Conservation (phyloP, 495 filamentous ascomycete genomes). For the Pyronema domesticum region DNA sequence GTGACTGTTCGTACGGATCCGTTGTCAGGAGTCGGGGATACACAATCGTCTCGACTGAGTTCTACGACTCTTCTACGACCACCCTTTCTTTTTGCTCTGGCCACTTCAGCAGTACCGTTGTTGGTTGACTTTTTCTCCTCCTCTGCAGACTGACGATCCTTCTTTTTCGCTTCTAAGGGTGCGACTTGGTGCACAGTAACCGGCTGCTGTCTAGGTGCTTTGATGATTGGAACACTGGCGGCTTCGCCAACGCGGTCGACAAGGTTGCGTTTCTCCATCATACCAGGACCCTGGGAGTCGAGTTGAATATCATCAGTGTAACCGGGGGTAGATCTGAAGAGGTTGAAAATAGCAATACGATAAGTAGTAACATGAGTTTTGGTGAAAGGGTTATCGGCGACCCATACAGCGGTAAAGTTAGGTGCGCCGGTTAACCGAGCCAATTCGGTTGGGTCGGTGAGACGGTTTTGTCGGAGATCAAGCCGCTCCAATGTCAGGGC, state of each 20-base stretch:
- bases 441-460: slow-evolving; percentile 78
- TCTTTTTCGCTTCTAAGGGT: slow-evolving; percentile 36
- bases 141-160: slow-evolving; percentile 28
- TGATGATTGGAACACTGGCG: slow-evolving; percentile 56
- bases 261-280: slow-evolving; percentile 65
- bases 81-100: slow-evolving; percentile 34
- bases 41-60: slow-evolving; percentile 20
- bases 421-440: slow-evolving; percentile 79
- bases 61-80: slow-evolving; percentile 55
- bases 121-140: slow-evolving; percentile 32
- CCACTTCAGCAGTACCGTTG: slow-evolving; percentile 27
- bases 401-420: slow-evolving; percentile 80
- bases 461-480: slow-evolving; percentile 78
- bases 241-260: slow-evolving; percentile 65
- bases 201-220: slow-evolving; percentile 36
- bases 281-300: slow-evolving; percentile 62
- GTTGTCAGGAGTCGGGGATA: background rate
- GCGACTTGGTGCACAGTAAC: slow-evolving; percentile 47
- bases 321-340: slow-evolving; percentile 83
- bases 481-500: slow-evolving; percentile 73
- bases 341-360: slow-evolving; percentile 80
- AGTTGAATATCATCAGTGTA: slow-evolving; percentile 81
- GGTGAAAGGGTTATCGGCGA: slow-evolving; percentile 75
- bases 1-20: background rate
- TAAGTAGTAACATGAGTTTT: slow-evolving; percentile 64